A percentile compares a stretch with the other conserved stretches of the same genome.
phyloP scores from a whole-genome alignment of 805 yeast genomes.

The Monosporozyma unispora region DNA sequence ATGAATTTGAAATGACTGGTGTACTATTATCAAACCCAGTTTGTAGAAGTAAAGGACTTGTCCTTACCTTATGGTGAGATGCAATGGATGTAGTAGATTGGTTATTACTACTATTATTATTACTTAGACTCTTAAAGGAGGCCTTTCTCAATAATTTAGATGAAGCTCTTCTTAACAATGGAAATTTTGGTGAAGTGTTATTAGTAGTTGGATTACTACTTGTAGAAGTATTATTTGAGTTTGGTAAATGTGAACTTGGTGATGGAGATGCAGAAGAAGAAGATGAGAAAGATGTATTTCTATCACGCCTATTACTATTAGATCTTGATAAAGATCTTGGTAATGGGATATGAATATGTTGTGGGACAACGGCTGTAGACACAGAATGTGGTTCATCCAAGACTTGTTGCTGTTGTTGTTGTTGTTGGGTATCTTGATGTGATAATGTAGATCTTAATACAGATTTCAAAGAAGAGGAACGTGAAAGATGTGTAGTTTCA shows the following conservation, averaged over 20 bases:
- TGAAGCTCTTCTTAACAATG: constrained; percentile 27
- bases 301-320: not conserved
- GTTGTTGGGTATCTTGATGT: not conserved
- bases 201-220: not conserved
- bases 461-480: not conserved
- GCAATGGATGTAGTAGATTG: not conserved
- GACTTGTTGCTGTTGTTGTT: not conserved
- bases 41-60: not conserved
- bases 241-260: not conserved
- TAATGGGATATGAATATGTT: not conserved
- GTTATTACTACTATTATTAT: not conserved
- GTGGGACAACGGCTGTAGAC: not conserved
- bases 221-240: not conserved
- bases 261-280: not conserved
- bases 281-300: not conserved
- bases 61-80: not conserved
- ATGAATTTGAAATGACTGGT: not conserved
- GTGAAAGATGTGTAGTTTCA: not conserved
- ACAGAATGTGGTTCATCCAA: not conserved
- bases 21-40: not conserved
- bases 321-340: not conserved
- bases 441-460: not conserved
- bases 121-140: constrained; percentile 13
- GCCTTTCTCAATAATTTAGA: constrained; percentile 24
- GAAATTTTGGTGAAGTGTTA: constrained; percentile 12